phyloP scores from a whole-genome alignment of 2,329 filamentous ascomycete genomes.

The Aspergillus phoenicis region DNA sequence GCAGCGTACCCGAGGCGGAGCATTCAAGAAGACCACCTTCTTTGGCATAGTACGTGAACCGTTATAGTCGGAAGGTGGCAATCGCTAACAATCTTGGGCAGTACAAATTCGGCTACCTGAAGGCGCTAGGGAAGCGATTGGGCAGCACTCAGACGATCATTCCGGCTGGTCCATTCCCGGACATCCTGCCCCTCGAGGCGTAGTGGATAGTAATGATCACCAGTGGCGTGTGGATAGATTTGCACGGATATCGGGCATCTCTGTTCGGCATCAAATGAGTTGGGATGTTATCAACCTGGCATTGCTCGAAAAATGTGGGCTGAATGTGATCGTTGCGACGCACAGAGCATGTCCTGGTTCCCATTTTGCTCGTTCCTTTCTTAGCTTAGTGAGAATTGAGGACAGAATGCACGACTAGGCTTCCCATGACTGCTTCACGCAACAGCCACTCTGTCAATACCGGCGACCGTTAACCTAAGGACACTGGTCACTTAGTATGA shows the following conservation, averaged over 20 bases:
- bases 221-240: not conserved
- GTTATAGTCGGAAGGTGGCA: not conserved
- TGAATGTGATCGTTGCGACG: not conserved
- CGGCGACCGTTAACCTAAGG: not conserved
- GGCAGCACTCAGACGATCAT: conserved; percentile 28
- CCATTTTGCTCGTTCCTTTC: not conserved
- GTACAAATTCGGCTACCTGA: conserved; percentile 33
- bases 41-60: conserved; percentile 41
- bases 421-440: not conserved
- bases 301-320: not conserved
- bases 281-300: not conserved
- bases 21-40: conserved; percentile 49
- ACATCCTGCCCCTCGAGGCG: conserved; percentile 27
- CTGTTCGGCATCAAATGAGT: not conserved
- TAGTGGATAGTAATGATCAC: conserved; percentile 1
- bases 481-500: not conserved
- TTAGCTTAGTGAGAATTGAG: not conserved
- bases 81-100: conserved; percentile 13
- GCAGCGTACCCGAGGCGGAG: conserved; percentile 41
- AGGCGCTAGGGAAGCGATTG: conserved; percentile 22
- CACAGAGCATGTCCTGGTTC: not conserved
- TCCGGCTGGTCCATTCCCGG: conserved; percentile 31
- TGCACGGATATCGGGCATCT: not conserved
- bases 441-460: not conserved
- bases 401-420: not conserved